Evolutionary conservation across 345 rosid genomes (phyloP), one percentile per base, ranked within the genome.

Genomic region (Zanthoxylum bungeanum): DNA sequence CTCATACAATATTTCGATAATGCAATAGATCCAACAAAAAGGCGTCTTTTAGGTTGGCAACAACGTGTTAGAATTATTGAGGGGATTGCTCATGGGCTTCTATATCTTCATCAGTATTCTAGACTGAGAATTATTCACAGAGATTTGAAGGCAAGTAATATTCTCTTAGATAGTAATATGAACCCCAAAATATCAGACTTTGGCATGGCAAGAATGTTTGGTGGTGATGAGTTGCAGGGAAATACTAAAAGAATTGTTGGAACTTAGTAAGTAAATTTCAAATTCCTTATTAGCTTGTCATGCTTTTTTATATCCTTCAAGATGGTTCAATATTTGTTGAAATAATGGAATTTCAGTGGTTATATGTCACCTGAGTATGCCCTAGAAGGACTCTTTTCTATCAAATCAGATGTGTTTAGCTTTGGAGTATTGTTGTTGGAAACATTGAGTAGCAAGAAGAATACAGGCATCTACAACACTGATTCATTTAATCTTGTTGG

Each of bases 141-240:
- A 70, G 81, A 76, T 69, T 64, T 79, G 1, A 82, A 82, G n/a
- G 49, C 77, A 40, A 82, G 85, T 67, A 82, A 82, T 53, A 69
- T 82, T 63, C 62, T 88, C 60, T 31, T 86, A 34, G 86, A 82
- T 33, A 71, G 40, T 2, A 62, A 82, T 64, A 79, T 85, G 85
- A 81, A 76, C 28, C 88, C 86, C 0, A 82, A 85, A 73, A 87
- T 85, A 49, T 79, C 85, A 0, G 87, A 87, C 61, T 87, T 84
- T 73, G 92, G 87, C 14, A 28, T 85, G 80, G 87, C 86, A 22
- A 75, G 81, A 76, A 87, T 87, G 47, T 81, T 85, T 66, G 83
- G 80, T 21, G 86, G 75, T 0, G 68, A 85, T 37, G 80, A 80
- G 56, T 79, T 62, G 22, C 70, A 55, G 76, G 89, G 77, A 40